phyloP scores from a whole-genome alignment of 2,329 filamentous ascomycete genomes.

The Thielaviopsis populi region DNA sequence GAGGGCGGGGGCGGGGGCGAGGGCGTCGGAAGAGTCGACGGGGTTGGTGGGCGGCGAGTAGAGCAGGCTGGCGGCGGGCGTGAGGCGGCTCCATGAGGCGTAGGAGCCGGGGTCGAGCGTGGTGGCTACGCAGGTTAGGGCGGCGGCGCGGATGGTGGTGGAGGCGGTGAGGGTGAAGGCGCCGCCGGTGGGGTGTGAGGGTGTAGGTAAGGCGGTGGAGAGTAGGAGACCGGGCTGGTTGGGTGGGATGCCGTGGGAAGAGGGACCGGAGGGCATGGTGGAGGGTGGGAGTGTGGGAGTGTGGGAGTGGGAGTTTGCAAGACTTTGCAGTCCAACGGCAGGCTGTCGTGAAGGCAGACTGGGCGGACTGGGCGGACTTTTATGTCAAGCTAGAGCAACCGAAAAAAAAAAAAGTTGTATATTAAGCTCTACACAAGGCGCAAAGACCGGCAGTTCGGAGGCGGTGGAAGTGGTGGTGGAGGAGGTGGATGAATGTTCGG shows the following conservation, averaged over 20 bases:
- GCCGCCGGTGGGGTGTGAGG: not conserved
- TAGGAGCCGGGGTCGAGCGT: slow-evolving; percentile 1
- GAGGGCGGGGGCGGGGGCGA: not conserved
- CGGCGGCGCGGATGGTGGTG: not conserved
- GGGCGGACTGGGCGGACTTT: too few relatives aligned
- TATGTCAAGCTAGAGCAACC: not conserved
- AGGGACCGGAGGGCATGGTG: slow-evolving; percentile 1
- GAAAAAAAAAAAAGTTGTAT: not conserved
- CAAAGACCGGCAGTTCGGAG: not conserved
- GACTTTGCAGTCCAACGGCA: too few relatives aligned
- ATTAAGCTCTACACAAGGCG: not conserved
- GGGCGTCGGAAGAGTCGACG: not conserved
- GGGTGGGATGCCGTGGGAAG: not conserved
- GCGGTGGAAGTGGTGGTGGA: too few relatives aligned
- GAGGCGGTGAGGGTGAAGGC: slow-evolving; percentile 1
- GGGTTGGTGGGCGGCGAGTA: not conserved
- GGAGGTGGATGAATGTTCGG: too few relatives aligned
- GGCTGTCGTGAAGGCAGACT: too few relatives aligned
- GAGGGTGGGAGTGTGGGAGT: not conserved
- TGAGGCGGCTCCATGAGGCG: slow-evolving; percentile 7
- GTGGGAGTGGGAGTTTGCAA: not conserved
- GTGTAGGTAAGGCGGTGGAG: not conserved
- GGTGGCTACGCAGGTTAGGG: not conserved
- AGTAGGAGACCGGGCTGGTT: not conserved
- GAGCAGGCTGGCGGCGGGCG: not conserved